A percentile compares a stretch with the other conserved stretches of the same genome.
Evolutionary conservation across 805 yeast genomes (phyloP).

Genomic region (Candida cerambycidarum): DNA sequence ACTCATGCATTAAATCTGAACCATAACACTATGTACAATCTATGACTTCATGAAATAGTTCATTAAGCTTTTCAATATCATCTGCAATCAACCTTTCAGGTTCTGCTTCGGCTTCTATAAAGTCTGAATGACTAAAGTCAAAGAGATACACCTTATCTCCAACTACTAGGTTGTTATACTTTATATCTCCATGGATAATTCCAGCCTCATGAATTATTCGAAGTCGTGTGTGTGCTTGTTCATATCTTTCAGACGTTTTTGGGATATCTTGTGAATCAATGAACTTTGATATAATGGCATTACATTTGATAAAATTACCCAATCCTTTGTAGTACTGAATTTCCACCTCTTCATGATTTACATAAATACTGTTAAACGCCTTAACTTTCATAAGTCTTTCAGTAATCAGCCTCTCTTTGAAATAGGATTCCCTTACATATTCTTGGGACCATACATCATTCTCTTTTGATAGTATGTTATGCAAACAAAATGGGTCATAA

Average conservation of each 20-base stretch:
- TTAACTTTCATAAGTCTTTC: neutral
- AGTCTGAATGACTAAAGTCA: slow-evolving; percentile 6
- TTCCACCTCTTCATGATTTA: neutral
- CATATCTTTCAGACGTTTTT: neutral
- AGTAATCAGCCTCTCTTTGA: neutral
- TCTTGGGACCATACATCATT: neutral
- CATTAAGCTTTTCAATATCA: too few relatives aligned
- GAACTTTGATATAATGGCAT: neutral
- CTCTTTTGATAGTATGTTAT: neutral
- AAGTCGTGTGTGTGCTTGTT: neutral
- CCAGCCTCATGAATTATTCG: neutral
- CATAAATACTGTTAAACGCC: neutral
- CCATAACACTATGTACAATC: too few relatives aligned
- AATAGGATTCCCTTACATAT: neutral
- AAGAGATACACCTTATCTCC: neutral
- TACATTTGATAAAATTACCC: neutral
- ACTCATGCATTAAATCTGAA: too few relatives aligned
- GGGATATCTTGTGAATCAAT: neutral
- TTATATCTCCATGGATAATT: neutral
- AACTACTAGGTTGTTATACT: neutral
- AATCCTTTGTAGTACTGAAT: neutral
- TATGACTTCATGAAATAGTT: too few relatives aligned
- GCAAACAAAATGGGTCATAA: neutral
- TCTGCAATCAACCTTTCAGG: too few relatives aligned
- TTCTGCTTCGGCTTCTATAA: too few relatives aligned